Conservation (phyloP, 2,329 filamentous ascomycete species). For the Beauveria sp. region DNA sequence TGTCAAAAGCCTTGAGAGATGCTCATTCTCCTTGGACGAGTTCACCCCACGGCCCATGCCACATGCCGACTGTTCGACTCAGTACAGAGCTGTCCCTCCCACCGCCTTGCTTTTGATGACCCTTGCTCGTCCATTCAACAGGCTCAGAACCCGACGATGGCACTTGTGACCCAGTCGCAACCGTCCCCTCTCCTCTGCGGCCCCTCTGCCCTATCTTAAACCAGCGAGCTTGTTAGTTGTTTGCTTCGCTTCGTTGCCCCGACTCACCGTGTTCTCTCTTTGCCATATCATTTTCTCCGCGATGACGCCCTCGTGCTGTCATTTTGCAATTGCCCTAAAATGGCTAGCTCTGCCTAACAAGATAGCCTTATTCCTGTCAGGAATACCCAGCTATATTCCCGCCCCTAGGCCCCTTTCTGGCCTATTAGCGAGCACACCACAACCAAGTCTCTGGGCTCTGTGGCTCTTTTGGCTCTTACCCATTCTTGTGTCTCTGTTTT, state of each 20-base stretch:
- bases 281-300: background rate
- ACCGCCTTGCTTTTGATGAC: background rate
- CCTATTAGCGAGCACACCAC: background rate
- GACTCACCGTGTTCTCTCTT: background rate
- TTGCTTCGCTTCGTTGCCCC: background rate
- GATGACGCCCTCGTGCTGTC: background rate
- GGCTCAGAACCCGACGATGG: background rate
- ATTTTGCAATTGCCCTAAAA: background rate
- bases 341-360: background rate
- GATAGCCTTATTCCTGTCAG: background rate
- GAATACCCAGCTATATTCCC: background rate
- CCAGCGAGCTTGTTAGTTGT: background rate
- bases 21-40: background rate
- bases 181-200: background rate
- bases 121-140: background rate
- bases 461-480: background rate
- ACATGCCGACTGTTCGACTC: background rate
- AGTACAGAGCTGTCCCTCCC: background rate
- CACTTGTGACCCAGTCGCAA: background rate
- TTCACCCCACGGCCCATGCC: background rate
- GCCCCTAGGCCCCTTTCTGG: constrained; percentile 1
- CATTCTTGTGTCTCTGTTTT: background rate
- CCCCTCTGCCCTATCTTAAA: background rate
- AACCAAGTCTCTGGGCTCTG: background rate
- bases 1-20: background rate